Evolutionary conservation across 768 basidiomycete genomes (phyloP), one percentile per base, ranked within the genome.

Genomic region (Suillus plorans): DNA sequence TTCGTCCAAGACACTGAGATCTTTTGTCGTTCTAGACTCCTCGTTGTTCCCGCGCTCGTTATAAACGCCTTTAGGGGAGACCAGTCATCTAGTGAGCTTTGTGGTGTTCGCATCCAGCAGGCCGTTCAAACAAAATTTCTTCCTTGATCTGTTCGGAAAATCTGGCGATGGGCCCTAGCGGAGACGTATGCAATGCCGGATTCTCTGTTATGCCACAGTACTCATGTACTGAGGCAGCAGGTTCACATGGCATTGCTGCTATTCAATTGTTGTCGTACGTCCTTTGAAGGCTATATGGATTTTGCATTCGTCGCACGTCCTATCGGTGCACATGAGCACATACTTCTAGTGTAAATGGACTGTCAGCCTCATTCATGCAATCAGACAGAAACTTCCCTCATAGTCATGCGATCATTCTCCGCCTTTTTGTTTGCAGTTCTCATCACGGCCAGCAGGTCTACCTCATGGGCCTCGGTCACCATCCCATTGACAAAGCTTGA

Each of bases 401-500:
- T 14, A 57, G 36, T 25, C 44, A 72, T 72, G 72, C 57, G 45
- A 59, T 64, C 66, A 18, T 61, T 69, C 42, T 18, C 52, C 41
- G 44, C 62, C 1, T 47, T 69, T 47, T 12, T 44, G 18, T 50
- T 63, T 34, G n/a, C 61, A 9, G 36, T 28, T n/a, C 42, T 69
- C 13, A 42, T 72, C 47, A 62, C 63, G 18, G 52, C 55, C 2
- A 66, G 55, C 55, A 22, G 13, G 20, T 66, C 60, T 42, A 66
- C 69, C 5, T 64, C 60, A 3, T 52, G 18, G 44, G 44, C 61
- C 1, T 60, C 60, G 25, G 8, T 66, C 57, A 67, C 42, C 39
- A 31, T 62, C 6, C 64, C 68, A 2, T 37, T 74, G 45, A 65
- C 57, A 5, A 72, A 65, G 59, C 25, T 71, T 34, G 44, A 63